These are phyloP conservation scores for Pelagophyceae sp. DNA, from an alignment of 352 stramenopile genomes.

Conservation along the genomic window DNA sequence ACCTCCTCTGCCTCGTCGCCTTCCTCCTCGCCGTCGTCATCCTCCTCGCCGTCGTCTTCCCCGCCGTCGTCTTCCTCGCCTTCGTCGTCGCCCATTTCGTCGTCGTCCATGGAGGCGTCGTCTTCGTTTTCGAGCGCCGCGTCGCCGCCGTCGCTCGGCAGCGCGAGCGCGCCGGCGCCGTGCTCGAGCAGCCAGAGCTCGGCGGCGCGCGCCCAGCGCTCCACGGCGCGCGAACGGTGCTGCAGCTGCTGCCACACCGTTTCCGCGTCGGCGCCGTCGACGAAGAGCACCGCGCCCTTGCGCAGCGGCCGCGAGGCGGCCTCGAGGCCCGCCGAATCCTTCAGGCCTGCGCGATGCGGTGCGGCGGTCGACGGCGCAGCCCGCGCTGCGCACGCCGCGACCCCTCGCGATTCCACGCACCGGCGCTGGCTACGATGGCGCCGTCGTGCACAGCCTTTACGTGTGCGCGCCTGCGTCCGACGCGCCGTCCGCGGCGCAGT, in stretches of 20 bases:
- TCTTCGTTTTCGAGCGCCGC: background rate
- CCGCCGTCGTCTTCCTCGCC: background rate
- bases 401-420: no score
- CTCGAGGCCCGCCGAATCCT: no score
- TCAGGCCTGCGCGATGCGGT: no score
- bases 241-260: slow-evolving; percentile 18
- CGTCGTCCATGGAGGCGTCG: background rate
- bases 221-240: background rate
- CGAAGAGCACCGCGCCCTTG: background rate
- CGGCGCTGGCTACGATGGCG: background rate
- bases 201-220: background rate
- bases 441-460: slow-evolving; percentile 2
- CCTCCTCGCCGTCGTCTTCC: background rate
- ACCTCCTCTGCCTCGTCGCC: slow-evolving; percentile 2
- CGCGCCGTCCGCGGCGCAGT: no score
- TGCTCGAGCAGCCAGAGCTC: background rate
- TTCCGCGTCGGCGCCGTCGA: slow-evolving; percentile 4
- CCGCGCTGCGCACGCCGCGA: no score
- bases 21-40: background rate
- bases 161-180: background rate
- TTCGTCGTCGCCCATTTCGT: background rate
- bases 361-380: no score
- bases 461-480: background rate
- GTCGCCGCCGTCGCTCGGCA: background rate
- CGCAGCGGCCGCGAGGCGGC: background rate